These are phyloP conservation scores for Dioscorea cayenensis DNA, from an alignment of 116 monocot genomes.

Conservation along the genomic window DNA sequence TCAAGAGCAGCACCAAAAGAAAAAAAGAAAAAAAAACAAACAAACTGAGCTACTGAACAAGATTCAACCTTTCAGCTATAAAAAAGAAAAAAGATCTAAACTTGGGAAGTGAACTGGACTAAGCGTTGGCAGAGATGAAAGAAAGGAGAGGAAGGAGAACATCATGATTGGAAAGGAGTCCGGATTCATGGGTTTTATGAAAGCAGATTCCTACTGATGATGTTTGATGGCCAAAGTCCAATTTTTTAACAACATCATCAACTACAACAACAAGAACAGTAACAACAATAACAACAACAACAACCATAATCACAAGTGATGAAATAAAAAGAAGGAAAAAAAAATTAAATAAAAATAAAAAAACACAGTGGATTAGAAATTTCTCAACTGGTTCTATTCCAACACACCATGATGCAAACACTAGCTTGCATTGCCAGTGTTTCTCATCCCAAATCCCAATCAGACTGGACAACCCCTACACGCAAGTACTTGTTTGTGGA, in stretches of 20 bases:
- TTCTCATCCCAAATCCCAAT: constrained; percentile 1
- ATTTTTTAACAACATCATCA: background rate
- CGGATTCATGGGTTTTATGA: background rate
- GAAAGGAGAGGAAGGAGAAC: background rate
- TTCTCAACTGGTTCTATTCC: background rate
- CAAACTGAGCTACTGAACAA: background rate
- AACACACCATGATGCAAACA: background rate
- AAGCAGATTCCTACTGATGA: background rate
- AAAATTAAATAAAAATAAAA: background rate
- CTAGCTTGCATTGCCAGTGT: background rate
- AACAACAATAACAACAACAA: too few species aligned
- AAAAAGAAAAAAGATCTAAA: background rate
- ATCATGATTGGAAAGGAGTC: background rate
- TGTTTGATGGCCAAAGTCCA: background rate
- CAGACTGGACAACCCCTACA: constrained; percentile 1
- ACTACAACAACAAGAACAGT: too few species aligned
- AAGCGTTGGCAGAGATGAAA: too few species aligned
- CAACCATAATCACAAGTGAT: background rate
- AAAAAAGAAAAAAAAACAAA: too few species aligned
- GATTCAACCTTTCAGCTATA: background rate
- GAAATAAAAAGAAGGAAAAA: background rate
- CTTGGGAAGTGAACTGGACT: background rate
- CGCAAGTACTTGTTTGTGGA: background rate
- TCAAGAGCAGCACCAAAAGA: background rate
- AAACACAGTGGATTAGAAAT: background rate